Evolutionary conservation across 2,329 filamentous ascomycete genomes (phyloP).

Genomic region (Seiridium cupressi): DNA sequence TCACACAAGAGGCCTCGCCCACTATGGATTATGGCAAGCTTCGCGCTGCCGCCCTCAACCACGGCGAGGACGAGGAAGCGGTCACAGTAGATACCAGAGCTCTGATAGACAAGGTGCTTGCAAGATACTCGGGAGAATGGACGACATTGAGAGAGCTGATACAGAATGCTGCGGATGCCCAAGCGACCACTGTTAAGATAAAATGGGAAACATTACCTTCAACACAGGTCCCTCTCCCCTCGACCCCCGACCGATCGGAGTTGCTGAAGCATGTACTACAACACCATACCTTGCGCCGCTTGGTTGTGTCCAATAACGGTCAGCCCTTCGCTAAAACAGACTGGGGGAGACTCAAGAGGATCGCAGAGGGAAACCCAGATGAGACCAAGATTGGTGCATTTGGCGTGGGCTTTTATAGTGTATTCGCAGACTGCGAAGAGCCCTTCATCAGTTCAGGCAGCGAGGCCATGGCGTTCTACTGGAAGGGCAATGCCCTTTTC

Average conservation of each 20-base stretch:
- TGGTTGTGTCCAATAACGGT: constrained; percentile 93
- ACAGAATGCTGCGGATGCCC: constrained; percentile 97
- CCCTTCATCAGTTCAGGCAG: constrained; percentile 92
- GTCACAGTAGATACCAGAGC: constrained; percentile 97
- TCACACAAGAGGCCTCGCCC: neutral
- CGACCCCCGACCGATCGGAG: constrained; percentile 64
- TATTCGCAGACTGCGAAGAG: constrained; percentile 97
- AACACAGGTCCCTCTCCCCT: constrained; percentile 68
- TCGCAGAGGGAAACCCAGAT: constrained; percentile 98
- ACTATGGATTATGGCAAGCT: constrained; percentile 72
- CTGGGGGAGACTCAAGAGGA: constrained; percentile 90
- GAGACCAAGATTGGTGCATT: constrained; percentile 99
- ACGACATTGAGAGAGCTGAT: constrained; percentile 87
- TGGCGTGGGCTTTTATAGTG: constrained; percentile 97
- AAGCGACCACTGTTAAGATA: constrained; percentile 84
- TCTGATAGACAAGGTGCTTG: constrained; percentile 95
- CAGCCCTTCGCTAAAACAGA: constrained; percentile 85
- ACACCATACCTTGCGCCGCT: constrained; percentile 80
- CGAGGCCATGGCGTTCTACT: constrained; percentile 98
- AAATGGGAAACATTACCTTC: constrained; percentile 92
- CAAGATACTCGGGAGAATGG: constrained; percentile 95
- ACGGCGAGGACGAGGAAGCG: constrained; percentile 89
- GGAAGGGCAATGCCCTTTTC: constrained; percentile 97
- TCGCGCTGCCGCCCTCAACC: constrained; percentile 81
- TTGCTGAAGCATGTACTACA: constrained; percentile 79